Conservation (phyloP, 2,329 filamentous ascomycete species). For the Diaporthe velutina region DNA sequence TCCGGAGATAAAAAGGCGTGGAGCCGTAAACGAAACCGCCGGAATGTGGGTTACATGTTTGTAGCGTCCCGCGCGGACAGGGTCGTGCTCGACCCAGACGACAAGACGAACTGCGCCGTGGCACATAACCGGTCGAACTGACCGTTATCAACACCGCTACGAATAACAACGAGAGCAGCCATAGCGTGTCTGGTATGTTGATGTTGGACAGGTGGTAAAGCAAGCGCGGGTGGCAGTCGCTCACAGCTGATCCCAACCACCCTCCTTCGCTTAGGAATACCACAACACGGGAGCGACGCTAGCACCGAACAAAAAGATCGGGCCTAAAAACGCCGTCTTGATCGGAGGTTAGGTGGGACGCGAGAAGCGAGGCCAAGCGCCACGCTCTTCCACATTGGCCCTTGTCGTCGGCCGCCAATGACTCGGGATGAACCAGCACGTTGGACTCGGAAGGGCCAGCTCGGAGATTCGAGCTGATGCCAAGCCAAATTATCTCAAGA, state of each 20-base stretch:
- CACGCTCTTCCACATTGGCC: background rate
- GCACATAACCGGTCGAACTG: background rate
- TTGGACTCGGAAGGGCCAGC: background rate
- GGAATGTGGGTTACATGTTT: constrained; percentile 7
- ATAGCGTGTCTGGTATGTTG: background rate
- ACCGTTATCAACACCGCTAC: background rate
- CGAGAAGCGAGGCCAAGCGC: constrained; percentile 18
- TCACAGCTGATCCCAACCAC: background rate
- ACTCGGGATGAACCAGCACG: constrained; percentile 20
- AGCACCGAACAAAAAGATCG: background rate
- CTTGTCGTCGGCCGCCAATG: background rate
- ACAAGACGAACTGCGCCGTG: background rate
- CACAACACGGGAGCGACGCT: background rate
- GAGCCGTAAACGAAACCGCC: background rate
- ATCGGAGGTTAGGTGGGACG: background rate
- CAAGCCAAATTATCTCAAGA: constrained; percentile 12
- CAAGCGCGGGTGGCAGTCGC: background rate
- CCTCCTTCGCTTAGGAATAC: background rate
- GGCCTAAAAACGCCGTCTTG: constrained; percentile 4
- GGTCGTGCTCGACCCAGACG: background rate
- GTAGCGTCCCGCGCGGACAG: background rate
- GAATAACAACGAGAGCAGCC: background rate
- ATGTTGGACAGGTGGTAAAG: background rate
- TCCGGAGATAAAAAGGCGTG: constrained; percentile 15
- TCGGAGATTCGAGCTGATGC: constrained; percentile 20